Base-by-base conservation (phyloP, 2,329 filamentous ascomycete genomes). In the Pseudocercospora fijiensis region DNA sequence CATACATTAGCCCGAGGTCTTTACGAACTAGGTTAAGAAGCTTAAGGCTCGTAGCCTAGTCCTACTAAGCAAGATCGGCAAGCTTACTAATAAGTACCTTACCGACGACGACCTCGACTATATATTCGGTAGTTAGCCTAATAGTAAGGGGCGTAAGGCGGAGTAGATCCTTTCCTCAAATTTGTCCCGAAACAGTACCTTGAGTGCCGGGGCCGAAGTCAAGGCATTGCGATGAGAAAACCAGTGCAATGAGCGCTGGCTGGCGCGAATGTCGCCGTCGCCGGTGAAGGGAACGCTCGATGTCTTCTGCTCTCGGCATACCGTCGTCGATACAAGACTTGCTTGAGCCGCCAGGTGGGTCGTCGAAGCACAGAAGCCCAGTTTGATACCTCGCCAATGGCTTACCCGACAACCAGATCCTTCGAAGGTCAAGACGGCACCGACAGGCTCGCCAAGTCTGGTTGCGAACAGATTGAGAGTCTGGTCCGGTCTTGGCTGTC, bases 391-490 rank as follows among this genome's bases (percentile, higher is more conserved):
- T 49, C 28, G 1, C 33, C 2, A n/a, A 43, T 33, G 55, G 55
- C 55, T 4, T 26, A 41, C 30, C 55, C 28, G 30, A 43, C 13
- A 9, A 57, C 55, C 30, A 57, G 30, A 57, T 57, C 55, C 55
- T 57, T 24, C 55, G 20, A 26, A 37, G 27, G 55, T 30, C 10
- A 52, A 57, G 20, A 43, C 55, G 55, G 55, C 30, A 56, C 20
- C 20, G 11, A 28, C 24, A 20, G 30, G 37, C 8, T 20, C 30
- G 55, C 55, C 55, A 57, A 57, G 55, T 57, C 55, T 41, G 22
- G 9, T 24, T 57, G 33, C 49, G 49, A 53, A n/a, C 49, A 30
- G 49, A 49, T 53, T 13, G 49, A 53, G 49, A 16, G 55, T 18
- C 13, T 37, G 26, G 55, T 57, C 55, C 30, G 28, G 28, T 11